A percentile compares a stretch with the other conserved stretches of the same genome.
These are phyloP conservation scores for Colletotrichum eleusines DNA, from an alignment of 2,329 filamentous ascomycete genomes.

Conservation along the genomic window DNA sequence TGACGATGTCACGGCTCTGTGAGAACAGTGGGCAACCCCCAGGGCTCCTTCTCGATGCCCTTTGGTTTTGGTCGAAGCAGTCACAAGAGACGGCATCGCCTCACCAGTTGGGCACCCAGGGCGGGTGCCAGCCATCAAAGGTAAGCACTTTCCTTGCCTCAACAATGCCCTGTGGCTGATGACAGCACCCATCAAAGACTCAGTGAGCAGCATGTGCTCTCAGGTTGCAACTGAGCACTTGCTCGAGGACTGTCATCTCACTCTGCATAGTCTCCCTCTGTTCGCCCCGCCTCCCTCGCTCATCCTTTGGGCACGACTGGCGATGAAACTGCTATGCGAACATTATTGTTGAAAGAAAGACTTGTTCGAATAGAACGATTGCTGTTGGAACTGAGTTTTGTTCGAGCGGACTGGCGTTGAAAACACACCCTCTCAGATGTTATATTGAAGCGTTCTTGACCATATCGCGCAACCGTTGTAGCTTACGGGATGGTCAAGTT, in stretches of 20 bases:
- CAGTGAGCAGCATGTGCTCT: not conserved
- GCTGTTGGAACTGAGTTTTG: not conserved
- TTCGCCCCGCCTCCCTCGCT: too few species aligned
- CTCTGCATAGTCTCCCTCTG: not conserved
- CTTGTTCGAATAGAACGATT: not conserved
- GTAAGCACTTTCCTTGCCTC: conserved; percentile 10
- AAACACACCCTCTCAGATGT: not conserved
- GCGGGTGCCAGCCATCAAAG: conserved; percentile 10
- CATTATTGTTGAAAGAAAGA: too few species aligned
- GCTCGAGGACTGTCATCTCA: not conserved
- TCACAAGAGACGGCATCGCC: conserved; percentile 20
- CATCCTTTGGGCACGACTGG: not conserved
- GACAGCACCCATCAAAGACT: conserved; percentile 22
- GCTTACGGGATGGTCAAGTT: not conserved
- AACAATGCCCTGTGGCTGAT: conserved; percentile 17
- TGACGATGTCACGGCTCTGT: conserved; percentile 12
- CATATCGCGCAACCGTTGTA: not conserved
- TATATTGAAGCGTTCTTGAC: not conserved
- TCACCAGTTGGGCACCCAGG: conserved; percentile 1
- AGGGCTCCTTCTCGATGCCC: conserved; percentile 26
- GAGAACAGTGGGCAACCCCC: conserved; percentile 21
- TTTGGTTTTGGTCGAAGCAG: conserved; percentile 15
- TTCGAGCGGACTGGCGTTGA: not conserved
- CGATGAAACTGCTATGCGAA: not conserved
- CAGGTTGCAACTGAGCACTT: not conserved